phyloP scores from a whole-genome alignment of 148 eudicot species.

The Linanthus parryae region DNA sequence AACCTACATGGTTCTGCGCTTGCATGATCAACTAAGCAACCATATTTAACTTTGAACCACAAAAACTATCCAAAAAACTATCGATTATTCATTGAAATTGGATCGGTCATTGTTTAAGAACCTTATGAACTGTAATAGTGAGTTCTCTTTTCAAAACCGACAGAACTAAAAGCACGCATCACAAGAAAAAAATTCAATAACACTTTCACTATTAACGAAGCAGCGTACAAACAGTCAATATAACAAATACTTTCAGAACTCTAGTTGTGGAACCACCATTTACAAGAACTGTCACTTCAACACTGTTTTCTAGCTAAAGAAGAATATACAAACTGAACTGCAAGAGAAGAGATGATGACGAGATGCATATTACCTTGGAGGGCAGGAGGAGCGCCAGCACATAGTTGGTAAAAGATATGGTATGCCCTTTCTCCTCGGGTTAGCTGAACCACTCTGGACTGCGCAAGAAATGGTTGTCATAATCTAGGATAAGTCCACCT shows the following conservation, averaged over 20 bases:
- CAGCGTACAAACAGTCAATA: no score
- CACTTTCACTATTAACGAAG: no score
- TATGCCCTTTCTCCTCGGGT: conserved; percentile 81
- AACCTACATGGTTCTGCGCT: no score
- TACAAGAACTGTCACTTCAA: conserved; percentile 1
- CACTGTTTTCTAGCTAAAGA: neutral
- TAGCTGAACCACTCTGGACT: conserved; percentile 96
- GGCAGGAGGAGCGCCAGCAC: conserved; percentile 82
- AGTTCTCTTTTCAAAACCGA: no score
- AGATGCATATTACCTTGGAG: conserved; percentile 67
- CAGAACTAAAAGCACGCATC: no score
- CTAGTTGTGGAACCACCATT: neutral
- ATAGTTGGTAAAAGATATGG: conserved; percentile 93
- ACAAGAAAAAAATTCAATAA: no score
- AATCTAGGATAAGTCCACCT: no score
- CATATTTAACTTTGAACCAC: no score
- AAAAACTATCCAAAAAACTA: no score
- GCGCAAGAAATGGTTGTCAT: conserved; percentile 35
- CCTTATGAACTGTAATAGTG: no score
- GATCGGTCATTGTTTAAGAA: neutral
- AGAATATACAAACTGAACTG: neutral
- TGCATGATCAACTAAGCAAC: no score
- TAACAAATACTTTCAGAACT: neutral
- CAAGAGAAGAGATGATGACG: neutral
- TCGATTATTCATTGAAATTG: no score